Percentiles rank a stretch among this genome's conserved stretches.
phyloP scores from a whole-genome alignment of 2,329 filamentous ascomycete species.

The Oidium heveae region DNA sequence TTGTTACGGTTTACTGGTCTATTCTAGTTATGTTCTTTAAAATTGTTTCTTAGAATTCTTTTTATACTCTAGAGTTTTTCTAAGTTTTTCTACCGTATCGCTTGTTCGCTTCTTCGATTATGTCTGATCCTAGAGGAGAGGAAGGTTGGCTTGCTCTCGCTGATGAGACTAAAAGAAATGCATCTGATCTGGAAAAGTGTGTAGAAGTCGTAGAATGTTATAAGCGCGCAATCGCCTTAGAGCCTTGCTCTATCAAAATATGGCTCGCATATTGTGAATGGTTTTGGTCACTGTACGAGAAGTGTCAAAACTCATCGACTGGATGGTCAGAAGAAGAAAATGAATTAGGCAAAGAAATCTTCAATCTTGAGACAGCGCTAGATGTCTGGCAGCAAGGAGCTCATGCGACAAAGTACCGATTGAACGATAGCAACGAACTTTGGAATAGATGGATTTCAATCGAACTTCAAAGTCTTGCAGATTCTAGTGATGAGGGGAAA shows the following conservation, averaged over 20 bases:
- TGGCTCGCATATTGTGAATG: conserved; percentile 63
- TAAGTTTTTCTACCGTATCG: too few relatives aligned
- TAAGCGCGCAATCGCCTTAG: conserved; percentile 41
- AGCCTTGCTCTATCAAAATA: conserved; percentile 46
- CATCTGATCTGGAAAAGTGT: conserved; percentile 37
- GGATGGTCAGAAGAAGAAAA: conserved; percentile 43
- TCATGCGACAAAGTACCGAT: conserved; percentile 43
- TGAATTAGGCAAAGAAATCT: conserved; percentile 41
- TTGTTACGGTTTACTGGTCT: too few relatives aligned
- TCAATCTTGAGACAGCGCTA: conserved; percentile 39
- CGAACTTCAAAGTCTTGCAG: conserved; percentile 39
- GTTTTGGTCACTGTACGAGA: conserved; percentile 44
- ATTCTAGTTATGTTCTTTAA: too few relatives aligned
- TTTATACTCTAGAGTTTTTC: too few relatives aligned
- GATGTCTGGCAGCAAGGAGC: conserved; percentile 49
- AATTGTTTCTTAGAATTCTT: too few relatives aligned
- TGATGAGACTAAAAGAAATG: conserved; percentile 38
- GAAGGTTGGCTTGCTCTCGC: conserved; percentile 55
- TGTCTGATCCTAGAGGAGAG: conserved; percentile 39
- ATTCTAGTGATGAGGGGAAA: conserved; percentile 26
- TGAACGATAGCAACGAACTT: conserved; percentile 51
- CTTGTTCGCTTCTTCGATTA: conserved; percentile 1
- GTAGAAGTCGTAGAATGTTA: conserved; percentile 47
- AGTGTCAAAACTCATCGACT: conserved; percentile 29
- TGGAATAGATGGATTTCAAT: conserved; percentile 61